These are phyloP conservation scores for Solanum chiquidenum DNA, from an alignment of 257 asterid species.

Conservation along the genomic window DNA sequence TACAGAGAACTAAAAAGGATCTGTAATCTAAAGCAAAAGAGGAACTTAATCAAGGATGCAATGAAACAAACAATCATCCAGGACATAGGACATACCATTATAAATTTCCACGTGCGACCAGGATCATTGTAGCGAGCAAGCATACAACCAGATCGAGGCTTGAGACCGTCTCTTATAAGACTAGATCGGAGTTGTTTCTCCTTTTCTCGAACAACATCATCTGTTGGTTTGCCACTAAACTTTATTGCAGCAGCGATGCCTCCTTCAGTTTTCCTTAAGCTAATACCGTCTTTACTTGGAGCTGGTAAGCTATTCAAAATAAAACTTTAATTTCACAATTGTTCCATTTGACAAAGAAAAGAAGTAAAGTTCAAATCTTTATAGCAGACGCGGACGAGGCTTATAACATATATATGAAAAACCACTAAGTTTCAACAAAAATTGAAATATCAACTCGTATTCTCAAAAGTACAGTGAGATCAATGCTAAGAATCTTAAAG, in stretches of 20 bases:
- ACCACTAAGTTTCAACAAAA: neutral
- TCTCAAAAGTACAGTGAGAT: neutral
- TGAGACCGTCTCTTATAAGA: slow-evolving; percentile 46
- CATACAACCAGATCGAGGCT: slow-evolving; percentile 49
- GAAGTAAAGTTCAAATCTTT: neutral
- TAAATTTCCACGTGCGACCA: slow-evolving; percentile 62
- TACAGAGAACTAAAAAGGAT: neutral
- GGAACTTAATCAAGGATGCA: neutral
- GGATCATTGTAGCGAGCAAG: slow-evolving; percentile 93
- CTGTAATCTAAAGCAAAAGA: neutral
- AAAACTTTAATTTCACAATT: neutral
- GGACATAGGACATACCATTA: slow-evolving; percentile 33
- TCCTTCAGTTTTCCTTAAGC: slow-evolving; percentile 59
- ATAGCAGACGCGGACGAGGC: neutral
- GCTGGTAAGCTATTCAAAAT: slow-evolving; percentile 52
- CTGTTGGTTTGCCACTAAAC: slow-evolving; percentile 79
- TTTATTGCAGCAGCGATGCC: slow-evolving; percentile 71
- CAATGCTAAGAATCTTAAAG: neutral
- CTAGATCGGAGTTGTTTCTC: slow-evolving; percentile 41
- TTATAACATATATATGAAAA: neutral
- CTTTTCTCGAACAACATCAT: slow-evolving; percentile 50
- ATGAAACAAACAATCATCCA: neutral
- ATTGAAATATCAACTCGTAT: neutral
- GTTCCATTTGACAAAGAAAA: neutral
- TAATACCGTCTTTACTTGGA: slow-evolving; percentile 55